Evolutionary conservation across 805 yeast species (phyloP).

Genomic region (Candida insectorum): DNA sequence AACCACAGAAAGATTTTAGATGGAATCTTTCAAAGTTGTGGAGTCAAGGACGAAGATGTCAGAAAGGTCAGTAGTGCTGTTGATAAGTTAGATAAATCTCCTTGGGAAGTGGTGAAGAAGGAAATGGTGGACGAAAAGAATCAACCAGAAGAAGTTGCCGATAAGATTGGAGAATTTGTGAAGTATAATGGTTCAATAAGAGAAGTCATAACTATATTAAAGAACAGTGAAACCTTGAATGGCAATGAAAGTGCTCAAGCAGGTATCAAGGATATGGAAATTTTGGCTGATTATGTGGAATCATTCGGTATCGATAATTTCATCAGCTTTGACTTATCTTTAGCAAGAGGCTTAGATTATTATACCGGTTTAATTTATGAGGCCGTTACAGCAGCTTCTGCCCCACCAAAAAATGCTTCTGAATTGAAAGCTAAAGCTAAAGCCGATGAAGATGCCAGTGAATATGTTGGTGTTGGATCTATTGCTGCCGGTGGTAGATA

Average conservation of each 20-base stretch:
- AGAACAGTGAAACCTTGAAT: conserved; percentile 54
- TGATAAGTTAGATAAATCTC: conserved; percentile 90
- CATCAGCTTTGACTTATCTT: conserved; percentile 85
- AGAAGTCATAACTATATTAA: conserved; percentile 55
- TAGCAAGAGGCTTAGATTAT: conserved; percentile 97
- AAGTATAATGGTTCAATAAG: conserved; percentile 74
- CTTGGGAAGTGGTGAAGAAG: conserved; percentile 91
- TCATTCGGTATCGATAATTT: conserved; percentile 71
- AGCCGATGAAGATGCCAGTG: conserved; percentile 76
- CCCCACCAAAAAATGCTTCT: conserved; percentile 84
- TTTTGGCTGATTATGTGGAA: conserved; percentile 71
- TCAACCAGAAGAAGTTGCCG: conserved; percentile 89
- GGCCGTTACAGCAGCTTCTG: conserved; percentile 91
- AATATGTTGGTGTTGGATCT: conserved; percentile 96
- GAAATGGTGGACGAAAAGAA: conserved; percentile 92
- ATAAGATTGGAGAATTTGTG: conserved; percentile 87
- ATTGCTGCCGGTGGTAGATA: conserved; percentile 99
- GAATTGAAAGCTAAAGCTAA: conserved; percentile 51
- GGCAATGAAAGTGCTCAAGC: conserved; percentile 68
- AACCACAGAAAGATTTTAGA: conserved; percentile 95
- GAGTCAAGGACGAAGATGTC: conserved; percentile 91
- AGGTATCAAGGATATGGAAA: conserved; percentile 79
- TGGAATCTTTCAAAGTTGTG: conserved; percentile 93
- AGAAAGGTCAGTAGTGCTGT: conserved; percentile 93
- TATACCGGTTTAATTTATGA: conserved; percentile 97